Percentiles rank a stretch among this genome's conserved stretches.
phyloP scores from a whole-genome alignment of 345 rosid genomes.

The Brassica juncea region DNA sequence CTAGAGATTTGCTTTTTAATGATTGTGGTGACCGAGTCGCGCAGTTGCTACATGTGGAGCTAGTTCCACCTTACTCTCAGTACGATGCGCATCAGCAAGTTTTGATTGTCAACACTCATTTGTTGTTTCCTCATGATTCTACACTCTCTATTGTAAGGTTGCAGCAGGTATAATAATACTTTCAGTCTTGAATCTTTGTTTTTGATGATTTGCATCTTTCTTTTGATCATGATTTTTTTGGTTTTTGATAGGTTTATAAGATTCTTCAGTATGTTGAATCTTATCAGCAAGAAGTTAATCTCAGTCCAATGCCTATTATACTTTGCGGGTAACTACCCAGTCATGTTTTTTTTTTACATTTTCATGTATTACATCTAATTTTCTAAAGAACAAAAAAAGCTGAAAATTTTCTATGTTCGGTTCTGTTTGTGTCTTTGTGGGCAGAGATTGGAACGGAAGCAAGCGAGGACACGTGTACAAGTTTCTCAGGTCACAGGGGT shows the following conservation, averaged over 20 bases:
- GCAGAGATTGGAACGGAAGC: conserved; percentile 98
- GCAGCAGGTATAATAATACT: conserved; percentile 51
- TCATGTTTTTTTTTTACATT: not conserved
- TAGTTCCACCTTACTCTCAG: conserved; percentile 48
- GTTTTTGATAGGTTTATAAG: conserved; percentile 63
- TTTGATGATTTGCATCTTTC: not conserved
- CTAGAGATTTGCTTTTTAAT: conserved; percentile 67
- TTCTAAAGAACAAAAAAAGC: not conserved
- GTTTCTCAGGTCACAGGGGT: conserved; percentile 92
- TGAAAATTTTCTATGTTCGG: not conserved
- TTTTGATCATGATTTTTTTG: not conserved
- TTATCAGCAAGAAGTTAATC: conserved; percentile 74
- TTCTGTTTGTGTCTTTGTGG: not conserved
- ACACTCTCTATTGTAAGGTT: conserved; percentile 69
- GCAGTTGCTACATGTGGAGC: conserved; percentile 69
- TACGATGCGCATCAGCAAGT: conserved; percentile 51
- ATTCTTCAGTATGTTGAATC: conserved; percentile 80
- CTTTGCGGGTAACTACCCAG: conserved; percentile 72
- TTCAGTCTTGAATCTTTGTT: not conserved
- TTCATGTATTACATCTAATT: not conserved
- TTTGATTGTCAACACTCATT: conserved; percentile 89
- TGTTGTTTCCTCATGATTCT: conserved; percentile 89
- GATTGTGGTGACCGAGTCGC: conserved; percentile 83
- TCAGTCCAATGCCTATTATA: conserved; percentile 66
- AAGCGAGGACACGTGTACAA: conserved; percentile 93